These are phyloP conservation scores for Sindora glabra DNA, from an alignment of 306 rosid genomes.

Conservation along the genomic window DNA sequence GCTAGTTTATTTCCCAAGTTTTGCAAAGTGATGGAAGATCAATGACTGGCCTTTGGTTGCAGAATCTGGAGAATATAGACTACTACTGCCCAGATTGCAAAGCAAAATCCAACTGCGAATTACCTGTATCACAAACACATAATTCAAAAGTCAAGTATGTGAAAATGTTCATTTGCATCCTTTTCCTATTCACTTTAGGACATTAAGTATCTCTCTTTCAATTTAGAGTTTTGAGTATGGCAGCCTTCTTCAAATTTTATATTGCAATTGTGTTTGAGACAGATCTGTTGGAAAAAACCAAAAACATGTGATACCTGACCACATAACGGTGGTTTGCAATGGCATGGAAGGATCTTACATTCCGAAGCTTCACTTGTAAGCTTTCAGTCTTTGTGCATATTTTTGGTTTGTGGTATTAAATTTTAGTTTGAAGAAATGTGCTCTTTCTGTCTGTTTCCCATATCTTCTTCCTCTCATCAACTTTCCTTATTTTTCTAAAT, in stretches of 20 bases:
- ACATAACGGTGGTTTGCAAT: slow-evolving; percentile 76
- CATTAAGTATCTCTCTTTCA: not conserved
- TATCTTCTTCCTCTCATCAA: slow-evolving; percentile 9
- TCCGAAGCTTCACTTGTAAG: slow-evolving; percentile 85
- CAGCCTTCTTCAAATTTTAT: slow-evolving; percentile 10
- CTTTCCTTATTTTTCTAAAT: not conserved
- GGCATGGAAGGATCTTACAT: slow-evolving; percentile 86
- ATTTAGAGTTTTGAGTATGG: not conserved
- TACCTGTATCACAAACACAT: slow-evolving; percentile 25
- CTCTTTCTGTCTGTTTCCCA: no score
- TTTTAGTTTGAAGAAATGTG: no score
- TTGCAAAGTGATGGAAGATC: not conserved
- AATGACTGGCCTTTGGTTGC: slow-evolving; percentile 16
- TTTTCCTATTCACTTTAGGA: not conserved
- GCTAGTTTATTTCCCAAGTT: slow-evolving; percentile 8
- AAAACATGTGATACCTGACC: slow-evolving; percentile 41
- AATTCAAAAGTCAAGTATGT: slow-evolving; percentile 46
- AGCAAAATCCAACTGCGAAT: slow-evolving; percentile 30
- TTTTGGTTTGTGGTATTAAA: slow-evolving; percentile 4
- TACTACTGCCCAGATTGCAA: slow-evolving; percentile 92
- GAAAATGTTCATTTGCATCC: not conserved
- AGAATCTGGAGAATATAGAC: slow-evolving; percentile 61
- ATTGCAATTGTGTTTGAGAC: slow-evolving; percentile 26
- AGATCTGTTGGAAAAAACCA: slow-evolving; percentile 36
- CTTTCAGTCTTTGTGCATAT: slow-evolving; percentile 14